Conservation (phyloP, 139 green algal species). For the Picochlorum sp. region DNA sequence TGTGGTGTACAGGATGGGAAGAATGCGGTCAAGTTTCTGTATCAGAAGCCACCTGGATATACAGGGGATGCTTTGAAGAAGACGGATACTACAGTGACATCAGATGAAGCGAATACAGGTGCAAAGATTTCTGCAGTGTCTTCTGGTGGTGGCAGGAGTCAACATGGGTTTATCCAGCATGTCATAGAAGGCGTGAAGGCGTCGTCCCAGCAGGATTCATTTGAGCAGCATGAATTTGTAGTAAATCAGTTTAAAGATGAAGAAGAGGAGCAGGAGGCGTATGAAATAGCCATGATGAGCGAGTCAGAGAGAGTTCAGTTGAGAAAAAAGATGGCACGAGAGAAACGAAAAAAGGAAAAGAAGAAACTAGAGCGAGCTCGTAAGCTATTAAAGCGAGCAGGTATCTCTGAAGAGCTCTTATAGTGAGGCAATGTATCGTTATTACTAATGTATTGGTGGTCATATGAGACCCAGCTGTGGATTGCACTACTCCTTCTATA, state of each 20-base stretch:
- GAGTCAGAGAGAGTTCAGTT: conserved; percentile 3
- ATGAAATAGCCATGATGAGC: conserved; percentile 12
- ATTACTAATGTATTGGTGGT: too few relatives aligned
- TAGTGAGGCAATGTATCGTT: too few relatives aligned
- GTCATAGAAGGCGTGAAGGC: not conserved
- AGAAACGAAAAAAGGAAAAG: conserved; percentile 3
- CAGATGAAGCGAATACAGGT: conserved; percentile 1
- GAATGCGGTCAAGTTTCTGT: conserved; percentile 62
- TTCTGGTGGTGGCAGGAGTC: too few relatives aligned
- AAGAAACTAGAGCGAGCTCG: not conserved
- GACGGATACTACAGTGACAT: conserved; percentile 24
- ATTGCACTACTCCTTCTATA: too few relatives aligned
- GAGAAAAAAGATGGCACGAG: not conserved
- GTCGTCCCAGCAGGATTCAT: not conserved
- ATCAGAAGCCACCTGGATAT: conserved; percentile 70
- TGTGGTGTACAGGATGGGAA: conserved; percentile 42
- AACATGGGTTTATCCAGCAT: too few relatives aligned
- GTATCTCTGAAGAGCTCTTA: too few relatives aligned
- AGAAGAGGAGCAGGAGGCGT: conserved; percentile 14
- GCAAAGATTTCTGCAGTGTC: too few relatives aligned
- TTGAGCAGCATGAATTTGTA: conserved; percentile 41
- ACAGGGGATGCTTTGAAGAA: not conserved
- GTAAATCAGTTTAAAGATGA: conserved; percentile 31
- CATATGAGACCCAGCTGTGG: too few relatives aligned
- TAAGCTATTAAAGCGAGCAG: too few relatives aligned